A percentile compares a stretch with the other conserved stretches of the same genome.
phyloP scores from a whole-genome alignment of 768 basidiomycete genomes.

The Mycena polygramma region DNA sequence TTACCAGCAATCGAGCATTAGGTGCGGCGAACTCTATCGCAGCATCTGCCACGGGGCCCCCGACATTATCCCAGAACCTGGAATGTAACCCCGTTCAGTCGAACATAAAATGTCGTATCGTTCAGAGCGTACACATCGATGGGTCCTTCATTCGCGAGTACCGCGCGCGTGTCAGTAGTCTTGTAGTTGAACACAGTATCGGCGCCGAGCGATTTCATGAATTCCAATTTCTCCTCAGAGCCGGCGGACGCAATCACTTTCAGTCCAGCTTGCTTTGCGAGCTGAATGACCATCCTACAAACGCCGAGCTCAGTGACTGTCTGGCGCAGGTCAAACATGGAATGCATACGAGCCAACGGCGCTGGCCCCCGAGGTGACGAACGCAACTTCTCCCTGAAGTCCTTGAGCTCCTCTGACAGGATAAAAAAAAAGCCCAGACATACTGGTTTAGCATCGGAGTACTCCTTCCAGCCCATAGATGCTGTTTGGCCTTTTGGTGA shows the following conservation, averaged over 20 bases:
- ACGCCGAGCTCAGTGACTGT: neutral
- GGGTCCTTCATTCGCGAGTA: slow-evolving; percentile 68
- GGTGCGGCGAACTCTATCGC: slow-evolving; percentile 61
- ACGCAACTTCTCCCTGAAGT: slow-evolving; percentile 10
- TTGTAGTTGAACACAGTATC: slow-evolving; percentile 84
- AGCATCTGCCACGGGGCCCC: slow-evolving; percentile 69
- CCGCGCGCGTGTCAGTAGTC: slow-evolving; percentile 62
- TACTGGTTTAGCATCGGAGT: slow-evolving; percentile 32
- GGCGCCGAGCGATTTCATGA: slow-evolving; percentile 68
- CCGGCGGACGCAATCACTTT: slow-evolving; percentile 82
- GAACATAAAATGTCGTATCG: neutral
- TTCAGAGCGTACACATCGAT: slow-evolving; percentile 53
- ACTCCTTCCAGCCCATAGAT: slow-evolving; percentile 43
- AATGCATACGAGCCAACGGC: slow-evolving; percentile 71
- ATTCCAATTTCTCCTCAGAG: slow-evolving; percentile 77
- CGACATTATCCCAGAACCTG: slow-evolving; percentile 71
- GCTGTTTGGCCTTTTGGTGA: slow-evolving; percentile 42
- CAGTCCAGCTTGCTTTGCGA: slow-evolving; percentile 62
- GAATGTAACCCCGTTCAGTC: neutral
- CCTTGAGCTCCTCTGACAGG: too few species aligned
- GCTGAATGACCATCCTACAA: slow-evolving; percentile 60
- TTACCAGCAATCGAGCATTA: slow-evolving; percentile 65
- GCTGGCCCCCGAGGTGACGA: slow-evolving; percentile 13
- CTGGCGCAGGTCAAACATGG: too few species aligned
- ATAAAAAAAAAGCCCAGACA: neutral